phyloP scores from a whole-genome alignment of 2,329 filamentous ascomycete species.

The Chlorencoelia australis region DNA sequence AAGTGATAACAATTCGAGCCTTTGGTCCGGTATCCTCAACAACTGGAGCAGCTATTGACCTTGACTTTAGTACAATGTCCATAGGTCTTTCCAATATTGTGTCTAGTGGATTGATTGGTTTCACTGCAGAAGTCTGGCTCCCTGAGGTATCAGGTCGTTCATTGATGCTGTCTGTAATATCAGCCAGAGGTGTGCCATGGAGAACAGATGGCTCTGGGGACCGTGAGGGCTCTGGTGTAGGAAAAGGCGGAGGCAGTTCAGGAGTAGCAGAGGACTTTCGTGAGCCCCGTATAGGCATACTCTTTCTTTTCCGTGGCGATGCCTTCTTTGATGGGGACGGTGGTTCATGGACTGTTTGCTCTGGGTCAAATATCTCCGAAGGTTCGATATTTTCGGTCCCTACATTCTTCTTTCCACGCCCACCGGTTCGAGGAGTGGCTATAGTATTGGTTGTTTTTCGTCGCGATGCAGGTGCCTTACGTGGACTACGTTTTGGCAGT shows the following conservation, averaged over 20 bases:
- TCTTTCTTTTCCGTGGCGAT: constrained; percentile 60
- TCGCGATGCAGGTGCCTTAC: constrained; percentile 43
- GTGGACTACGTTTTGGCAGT: constrained; percentile 40
- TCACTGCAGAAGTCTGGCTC: constrained; percentile 42
- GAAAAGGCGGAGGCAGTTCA: constrained; percentile 28
- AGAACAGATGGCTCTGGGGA: constrained; percentile 45
- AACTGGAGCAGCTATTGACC: constrained; percentile 55
- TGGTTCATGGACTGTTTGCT: constrained; percentile 40
- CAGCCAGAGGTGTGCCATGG: constrained; percentile 52
- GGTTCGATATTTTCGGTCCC: constrained; percentile 43
- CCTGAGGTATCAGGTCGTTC: constrained; percentile 42
- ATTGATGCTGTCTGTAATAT: constrained; percentile 65
- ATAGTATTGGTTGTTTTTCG: constrained; percentile 32
- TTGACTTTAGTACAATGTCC: constrained; percentile 86
- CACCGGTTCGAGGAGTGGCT: constrained; percentile 17
- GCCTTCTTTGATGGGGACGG: constrained; percentile 44
- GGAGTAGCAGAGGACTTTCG: constrained; percentile 24
- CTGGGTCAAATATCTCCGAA: constrained; percentile 49
- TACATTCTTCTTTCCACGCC: constrained; percentile 34
- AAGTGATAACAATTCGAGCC: constrained; percentile 82
- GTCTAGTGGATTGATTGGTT: constrained; percentile 66
- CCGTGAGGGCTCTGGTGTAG: constrained; percentile 43
- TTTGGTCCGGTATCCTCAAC: constrained; percentile 71
- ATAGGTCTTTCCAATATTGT: constrained; percentile 79
- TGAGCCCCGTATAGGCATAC: constrained; percentile 30